A percentile compares a stretch with the other conserved stretches of the same genome.
phyloP scores from a whole-genome alignment of 768 basidiomycete species.

The Rhodotorula graminis region DNA sequence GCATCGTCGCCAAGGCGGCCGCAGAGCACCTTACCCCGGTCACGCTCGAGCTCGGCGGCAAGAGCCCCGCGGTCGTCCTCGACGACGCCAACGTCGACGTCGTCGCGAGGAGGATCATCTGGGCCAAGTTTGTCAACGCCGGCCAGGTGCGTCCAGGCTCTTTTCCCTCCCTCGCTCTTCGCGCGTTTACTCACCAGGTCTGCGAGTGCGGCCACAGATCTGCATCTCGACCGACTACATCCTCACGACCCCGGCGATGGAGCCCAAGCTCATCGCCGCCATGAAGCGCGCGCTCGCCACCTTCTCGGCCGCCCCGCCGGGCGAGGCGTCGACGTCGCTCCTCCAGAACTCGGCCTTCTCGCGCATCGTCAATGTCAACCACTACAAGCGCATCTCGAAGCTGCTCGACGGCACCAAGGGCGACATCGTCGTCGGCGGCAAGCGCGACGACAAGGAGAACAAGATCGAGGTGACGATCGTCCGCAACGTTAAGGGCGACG shows the following conservation, averaged over 20 bases:
- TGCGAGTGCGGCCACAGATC: conserved; percentile 58
- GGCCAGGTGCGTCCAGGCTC: conserved; percentile 48
- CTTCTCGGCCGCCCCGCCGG: conserved; percentile 8
- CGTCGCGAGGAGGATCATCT: conserved; percentile 67
- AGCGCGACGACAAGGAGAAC: conserved; percentile 55
- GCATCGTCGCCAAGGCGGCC: conserved; percentile 66
- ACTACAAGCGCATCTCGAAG: conserved; percentile 56
- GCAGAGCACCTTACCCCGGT: conserved; percentile 71
- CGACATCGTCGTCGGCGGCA: conserved; percentile 61
- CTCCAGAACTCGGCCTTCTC: conserved; percentile 32
- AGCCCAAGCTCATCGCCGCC: conserved; percentile 27
- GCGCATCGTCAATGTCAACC: conserved; percentile 56
- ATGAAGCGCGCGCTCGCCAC: conserved; percentile 18
- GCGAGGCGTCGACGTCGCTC: neutral
- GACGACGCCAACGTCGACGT: conserved; percentile 54
- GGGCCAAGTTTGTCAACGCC: conserved; percentile 71
- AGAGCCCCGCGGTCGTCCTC: conserved; percentile 54
- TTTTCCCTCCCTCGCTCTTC: neutral
- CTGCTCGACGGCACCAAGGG: conserved; percentile 63
- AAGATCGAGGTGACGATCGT: conserved; percentile 73
- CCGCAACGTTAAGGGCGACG: conserved; percentile 58
- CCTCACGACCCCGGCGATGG: conserved; percentile 14
- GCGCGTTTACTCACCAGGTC: neutral
- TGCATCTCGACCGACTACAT: conserved; percentile 60
- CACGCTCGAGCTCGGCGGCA: conserved; percentile 54